phyloP scores from a whole-genome alignment of 148 eudicot genomes.

The Amaranthus palmeri region DNA sequence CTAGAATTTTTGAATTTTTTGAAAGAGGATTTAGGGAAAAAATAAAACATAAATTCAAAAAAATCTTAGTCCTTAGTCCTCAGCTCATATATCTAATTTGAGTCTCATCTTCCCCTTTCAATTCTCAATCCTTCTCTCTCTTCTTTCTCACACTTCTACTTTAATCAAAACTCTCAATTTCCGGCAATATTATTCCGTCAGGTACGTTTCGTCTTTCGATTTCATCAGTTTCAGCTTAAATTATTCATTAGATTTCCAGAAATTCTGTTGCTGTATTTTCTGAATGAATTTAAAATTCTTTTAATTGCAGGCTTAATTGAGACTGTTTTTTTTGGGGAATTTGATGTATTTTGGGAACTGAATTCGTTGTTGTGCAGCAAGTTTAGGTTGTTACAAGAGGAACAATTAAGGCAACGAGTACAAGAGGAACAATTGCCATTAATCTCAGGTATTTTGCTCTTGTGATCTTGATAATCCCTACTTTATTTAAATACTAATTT shows the following conservation, averaged over 20 bases:
- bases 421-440: background rate
- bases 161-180: constrained; percentile 7
- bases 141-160: background rate
- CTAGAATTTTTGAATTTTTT: too few species aligned
- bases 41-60: too few species aligned
- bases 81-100: too few species aligned
- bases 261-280: too few species aligned
- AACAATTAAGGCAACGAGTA: background rate
- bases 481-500: background rate
- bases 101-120: background rate
- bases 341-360: background rate
- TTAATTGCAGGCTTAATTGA: background rate
- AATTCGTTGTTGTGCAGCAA: background rate
- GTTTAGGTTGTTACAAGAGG: too few species aligned
- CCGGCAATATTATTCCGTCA: constrained; percentile 9
- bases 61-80: too few species aligned
- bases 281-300: background rate
- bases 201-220: background rate
- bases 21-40: too few species aligned
- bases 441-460: background rate
- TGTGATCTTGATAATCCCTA: background rate
- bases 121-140: constrained; percentile 1
- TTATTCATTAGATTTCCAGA: background rate
- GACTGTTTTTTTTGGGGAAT: background rate
- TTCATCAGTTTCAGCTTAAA: constrained; percentile 2